These are phyloP conservation scores for Geranium incanum DNA, from an alignment of 441 rosid species.

Conservation along the genomic window DNA sequence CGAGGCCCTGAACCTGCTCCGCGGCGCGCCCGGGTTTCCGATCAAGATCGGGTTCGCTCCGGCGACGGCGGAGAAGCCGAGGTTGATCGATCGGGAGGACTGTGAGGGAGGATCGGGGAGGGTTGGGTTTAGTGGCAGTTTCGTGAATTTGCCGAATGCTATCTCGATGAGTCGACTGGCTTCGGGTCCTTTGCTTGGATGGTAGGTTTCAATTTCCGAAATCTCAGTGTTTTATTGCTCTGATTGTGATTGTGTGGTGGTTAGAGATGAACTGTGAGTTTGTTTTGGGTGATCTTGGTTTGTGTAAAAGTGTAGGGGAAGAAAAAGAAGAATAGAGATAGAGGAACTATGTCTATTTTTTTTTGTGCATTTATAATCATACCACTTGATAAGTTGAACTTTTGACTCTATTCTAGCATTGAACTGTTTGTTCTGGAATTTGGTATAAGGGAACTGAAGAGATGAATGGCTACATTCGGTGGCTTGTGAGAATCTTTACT, in stretches of 20 bases:
- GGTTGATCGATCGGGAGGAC: slow-evolving; percentile 17
- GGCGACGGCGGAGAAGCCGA: slow-evolving; percentile 16
- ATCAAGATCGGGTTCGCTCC: slow-evolving; percentile 29
- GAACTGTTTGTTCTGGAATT: background rate
- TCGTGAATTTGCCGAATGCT: slow-evolving; percentile 69
- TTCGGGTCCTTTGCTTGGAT: slow-evolving; percentile 84
- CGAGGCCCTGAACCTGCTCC: slow-evolving; percentile 48
- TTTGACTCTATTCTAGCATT: background rate
- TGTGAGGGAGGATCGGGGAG: slow-evolving; percentile 17
- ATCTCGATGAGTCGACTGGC: slow-evolving; percentile 64
- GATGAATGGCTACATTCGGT: background rate
- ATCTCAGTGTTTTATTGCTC: background rate
- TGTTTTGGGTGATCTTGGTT: too few relatives aligned
- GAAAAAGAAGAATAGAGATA: too few relatives aligned
- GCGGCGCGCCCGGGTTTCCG: slow-evolving; percentile 28
- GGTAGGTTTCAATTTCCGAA: slow-evolving; percentile 33
- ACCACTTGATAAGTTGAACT: background rate
- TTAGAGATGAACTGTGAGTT: background rate
- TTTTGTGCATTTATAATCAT: background rate
- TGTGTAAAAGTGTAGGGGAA: too few relatives aligned
- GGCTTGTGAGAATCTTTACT: background rate
- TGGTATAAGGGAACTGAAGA: background rate
- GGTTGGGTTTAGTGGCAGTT: slow-evolving; percentile 36
- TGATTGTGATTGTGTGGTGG: background rate
- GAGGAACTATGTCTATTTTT: too few relatives aligned